Evolutionary conservation across 805 yeast species (phyloP).

Genomic region (Ogataea philodendri): DNA sequence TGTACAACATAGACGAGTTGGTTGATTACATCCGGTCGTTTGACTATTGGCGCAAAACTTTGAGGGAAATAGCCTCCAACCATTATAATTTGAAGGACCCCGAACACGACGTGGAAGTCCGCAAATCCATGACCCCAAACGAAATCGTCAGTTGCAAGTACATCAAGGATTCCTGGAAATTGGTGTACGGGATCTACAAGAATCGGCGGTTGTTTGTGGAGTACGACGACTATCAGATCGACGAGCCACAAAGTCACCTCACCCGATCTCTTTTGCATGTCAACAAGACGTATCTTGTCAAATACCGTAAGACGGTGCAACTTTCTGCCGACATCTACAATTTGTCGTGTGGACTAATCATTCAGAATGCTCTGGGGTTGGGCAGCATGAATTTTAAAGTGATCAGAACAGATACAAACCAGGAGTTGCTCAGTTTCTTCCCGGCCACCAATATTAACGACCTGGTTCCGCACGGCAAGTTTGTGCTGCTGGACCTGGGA

Average conservation of each 20-base stretch:
- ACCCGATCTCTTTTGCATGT: slow-evolving; percentile 40
- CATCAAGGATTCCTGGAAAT: slow-evolving; percentile 54
- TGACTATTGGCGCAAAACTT: slow-evolving; percentile 35
- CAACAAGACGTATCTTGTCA: slow-evolving; percentile 48
- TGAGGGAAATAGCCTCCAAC: slow-evolving; percentile 27
- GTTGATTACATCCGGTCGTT: slow-evolving; percentile 33
- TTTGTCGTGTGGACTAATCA: slow-evolving; percentile 48
- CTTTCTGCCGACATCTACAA: slow-evolving; percentile 50
- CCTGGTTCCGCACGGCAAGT: slow-evolving; percentile 50
- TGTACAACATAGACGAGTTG: slow-evolving; percentile 26
- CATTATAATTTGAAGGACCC: slow-evolving; percentile 24
- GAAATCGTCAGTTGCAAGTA: slow-evolving; percentile 31
- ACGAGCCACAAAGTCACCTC: slow-evolving; percentile 46
- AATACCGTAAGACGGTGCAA: slow-evolving; percentile 44
- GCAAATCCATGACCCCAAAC: slow-evolving; percentile 18
- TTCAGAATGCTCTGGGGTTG: slow-evolving; percentile 53
- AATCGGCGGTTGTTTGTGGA: slow-evolving; percentile 56
- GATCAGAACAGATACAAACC: slow-evolving; percentile 30
- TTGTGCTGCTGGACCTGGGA: slow-evolving; percentile 51
- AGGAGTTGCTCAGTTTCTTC: slow-evolving; percentile 41
- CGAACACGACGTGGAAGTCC: slow-evolving; percentile 17
- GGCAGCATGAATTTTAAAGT: slow-evolving; percentile 59
- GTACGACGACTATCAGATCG: slow-evolving; percentile 37
- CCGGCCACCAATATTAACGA: slow-evolving; percentile 60
- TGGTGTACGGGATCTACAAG: slow-evolving; percentile 48